Base-by-base conservation (phyloP, 2,329 filamentous ascomycete genomes). In the Colletotrichum shisoi region DNA sequence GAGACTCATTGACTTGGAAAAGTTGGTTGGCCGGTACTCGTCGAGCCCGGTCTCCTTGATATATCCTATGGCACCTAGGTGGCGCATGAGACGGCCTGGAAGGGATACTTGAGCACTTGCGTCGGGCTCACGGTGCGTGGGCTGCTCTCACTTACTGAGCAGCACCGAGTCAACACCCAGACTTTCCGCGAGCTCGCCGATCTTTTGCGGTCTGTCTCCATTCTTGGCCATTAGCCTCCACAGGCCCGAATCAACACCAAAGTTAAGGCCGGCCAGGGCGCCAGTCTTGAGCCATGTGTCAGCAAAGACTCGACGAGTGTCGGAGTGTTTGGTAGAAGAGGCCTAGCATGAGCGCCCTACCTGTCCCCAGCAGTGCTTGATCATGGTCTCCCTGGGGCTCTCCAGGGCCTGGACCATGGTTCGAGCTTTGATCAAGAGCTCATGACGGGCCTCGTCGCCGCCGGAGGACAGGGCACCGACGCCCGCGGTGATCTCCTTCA, bases 361-460 rank as follows among this genome's bases (percentile, higher is more conserved):
- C 75, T 83, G 76, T 0, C 79, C 80, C 80, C 81, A 84, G 68
- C 72, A 76, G 51, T 83, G 80, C 62, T 79, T 76, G 60, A 83
- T 76, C 76, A 83, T 82, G 0, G 81, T 80, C 72, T 84, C 82
- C 7, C 81, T 75, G 0, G 82, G 82, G 0, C 80, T 83, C 70
- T 84, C 81, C 0, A 81, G 73, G 0, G 79, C 76, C 34, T 64
- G 62, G 7, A 64, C 74, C 73, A 39, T 76, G 0, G 71, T 68
- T n/a, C 77, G 74, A 1, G 79, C 78, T 63, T 77, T 75, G 1
- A 73, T 68, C 15, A 77, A 70, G 2, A 81, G 71, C n/a, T 72
- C 71, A 4, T 76, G 70, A 1, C 78, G 74, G 2, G 70, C 56
- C 17, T 64, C 31, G 15, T 64, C 39, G 13, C 34, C 57, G 4